Base-by-base conservation (phyloP, 2,329 filamentous ascomycete species). In the Fusarium sp. region DNA sequence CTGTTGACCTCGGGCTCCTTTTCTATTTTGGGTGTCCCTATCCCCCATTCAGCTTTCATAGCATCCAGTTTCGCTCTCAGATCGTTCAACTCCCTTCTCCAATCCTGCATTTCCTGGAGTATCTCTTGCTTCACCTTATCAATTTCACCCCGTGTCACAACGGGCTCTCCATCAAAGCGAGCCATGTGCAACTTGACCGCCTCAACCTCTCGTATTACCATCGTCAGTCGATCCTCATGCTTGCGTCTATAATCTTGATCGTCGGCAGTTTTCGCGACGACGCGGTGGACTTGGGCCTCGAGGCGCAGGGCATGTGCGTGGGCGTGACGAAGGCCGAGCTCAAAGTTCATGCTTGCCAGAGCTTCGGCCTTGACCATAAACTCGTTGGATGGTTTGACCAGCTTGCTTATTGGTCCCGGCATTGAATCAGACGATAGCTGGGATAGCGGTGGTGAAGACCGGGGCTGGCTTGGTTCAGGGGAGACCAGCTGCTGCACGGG, bases 301-400 rank as follows among this genome's bases (percentile, higher is more conserved):
- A 83, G 78, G 5, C 77, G 74, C 47, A 79, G 75, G 1, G 79
- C 78, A 57, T 80, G 79, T 24, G 65, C 63, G 31, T 67, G 61
- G 27, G 84, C 68, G 35, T 76, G 66, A 40, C 79, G 81, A 38
- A 84, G 68, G 66, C 78, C 80, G 62, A 84, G 79, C 71, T 84
- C 82, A n/a, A 80, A 72, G 7, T 80, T 83, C 80, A 84, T 83
- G 47, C 70, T 76, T 6, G 82, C 79, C n/a, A 84, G 76, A 35
- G 80, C 78, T 5, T 82, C 79, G 42, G 82, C 81, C 31, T 79
- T 77, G 11, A 69, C 67, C 31, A 78, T 47, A 9, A 81, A 35
- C 13, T 16, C 34, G 34, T 16, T 35, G 34, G 34, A 16, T 35
- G 34, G 34, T 14, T 35, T 35, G 34, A 6, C 34, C 34, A 35